Evolutionary conservation across 805 yeast species (phyloP).

Genomic region (Candida quercuum): DNA sequence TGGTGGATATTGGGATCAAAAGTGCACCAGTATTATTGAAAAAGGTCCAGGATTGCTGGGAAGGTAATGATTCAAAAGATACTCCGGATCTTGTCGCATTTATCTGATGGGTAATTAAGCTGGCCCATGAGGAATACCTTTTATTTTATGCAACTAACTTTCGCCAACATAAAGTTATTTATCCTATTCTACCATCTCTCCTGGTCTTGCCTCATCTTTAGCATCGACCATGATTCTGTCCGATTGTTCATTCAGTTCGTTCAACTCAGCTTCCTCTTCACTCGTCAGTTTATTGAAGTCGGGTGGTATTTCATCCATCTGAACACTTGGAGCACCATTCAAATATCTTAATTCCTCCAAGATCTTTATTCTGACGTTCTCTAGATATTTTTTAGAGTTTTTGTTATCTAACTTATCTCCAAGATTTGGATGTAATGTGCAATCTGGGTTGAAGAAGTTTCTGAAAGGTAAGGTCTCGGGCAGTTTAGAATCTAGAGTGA

Average conservation of each 20-base stretch:
- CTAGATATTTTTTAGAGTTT: constrained; percentile 77
- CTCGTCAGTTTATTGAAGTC: constrained; percentile 25
- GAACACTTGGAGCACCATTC: constrained; percentile 92
- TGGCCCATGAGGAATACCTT: neutral
- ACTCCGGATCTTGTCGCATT: constrained; percentile 16
- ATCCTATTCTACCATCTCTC: constrained; percentile 25
- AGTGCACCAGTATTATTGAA: constrained; percentile 16
- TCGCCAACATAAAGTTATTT: too few relatives aligned
- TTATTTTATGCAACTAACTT: neutral
- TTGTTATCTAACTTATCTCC: constrained; percentile 80
- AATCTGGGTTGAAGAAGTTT: constrained; percentile 73
- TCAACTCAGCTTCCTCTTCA: constrained; percentile 37
- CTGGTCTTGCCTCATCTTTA: constrained; percentile 33
- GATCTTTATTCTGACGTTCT: constrained; percentile 67
- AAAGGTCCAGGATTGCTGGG: constrained; percentile 16
- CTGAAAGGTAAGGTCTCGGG: constrained; percentile 54
- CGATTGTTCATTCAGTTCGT: constrained; percentile 29
- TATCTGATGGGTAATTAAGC: constrained; percentile 6
- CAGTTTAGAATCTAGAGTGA: constrained; percentile 50
- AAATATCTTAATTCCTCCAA: constrained; percentile 76
- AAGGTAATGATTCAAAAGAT: constrained; percentile 8
- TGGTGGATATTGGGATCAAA: constrained; percentile 15
- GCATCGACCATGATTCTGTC: constrained; percentile 28
- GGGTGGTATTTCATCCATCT: constrained; percentile 88
- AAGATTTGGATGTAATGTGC: constrained; percentile 78